These are phyloP conservation scores for Vitis rotundifolia DNA, from an alignment of 164 flowering plant species.

Conservation along the genomic window DNA sequence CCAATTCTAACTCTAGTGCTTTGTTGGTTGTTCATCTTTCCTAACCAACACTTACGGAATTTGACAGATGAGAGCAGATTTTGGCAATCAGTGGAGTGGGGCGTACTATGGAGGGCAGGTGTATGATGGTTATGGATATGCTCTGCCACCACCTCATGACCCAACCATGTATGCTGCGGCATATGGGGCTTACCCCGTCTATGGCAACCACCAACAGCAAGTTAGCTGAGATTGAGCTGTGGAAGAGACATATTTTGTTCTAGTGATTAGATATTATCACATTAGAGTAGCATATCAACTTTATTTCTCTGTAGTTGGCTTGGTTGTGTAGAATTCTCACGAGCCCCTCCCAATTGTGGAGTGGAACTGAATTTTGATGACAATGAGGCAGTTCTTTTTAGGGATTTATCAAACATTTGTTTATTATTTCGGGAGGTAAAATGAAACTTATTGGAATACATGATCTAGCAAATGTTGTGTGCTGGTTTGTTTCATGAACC, in stretches of 20 bases:
- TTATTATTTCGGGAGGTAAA: constrained; percentile 23
- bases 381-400: constrained; percentile 19
- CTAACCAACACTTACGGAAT: background rate
- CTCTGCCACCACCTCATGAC: constrained; percentile 62
- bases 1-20: too few relatives aligned
- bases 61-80: constrained; percentile 63
- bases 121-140: constrained; percentile 82
- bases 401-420: constrained; percentile 39
- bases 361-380: constrained; percentile 62
- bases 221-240: constrained; percentile 57
- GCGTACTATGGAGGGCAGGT: constrained; percentile 72
- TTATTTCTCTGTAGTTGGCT: constrained; percentile 18
- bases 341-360: constrained; percentile 35
- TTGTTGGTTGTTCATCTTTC: background rate
- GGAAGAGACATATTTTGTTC: constrained; percentile 5
- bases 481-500: background rate
- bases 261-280: constrained; percentile 2
- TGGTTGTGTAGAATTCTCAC: constrained; percentile 34
- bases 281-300: constrained; percentile 12
- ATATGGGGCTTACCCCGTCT: constrained; percentile 77
- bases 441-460: constrained; percentile 30
- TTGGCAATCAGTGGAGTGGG: constrained; percentile 71
- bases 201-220: constrained; percentile 85
- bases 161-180: constrained; percentile 72
- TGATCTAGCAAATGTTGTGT: constrained; percentile 2